These are phyloP conservation scores for Hawksworthiomyces lignivorus DNA, from an alignment of 2,329 filamentous ascomycete genomes.

Conservation along the genomic window DNA sequence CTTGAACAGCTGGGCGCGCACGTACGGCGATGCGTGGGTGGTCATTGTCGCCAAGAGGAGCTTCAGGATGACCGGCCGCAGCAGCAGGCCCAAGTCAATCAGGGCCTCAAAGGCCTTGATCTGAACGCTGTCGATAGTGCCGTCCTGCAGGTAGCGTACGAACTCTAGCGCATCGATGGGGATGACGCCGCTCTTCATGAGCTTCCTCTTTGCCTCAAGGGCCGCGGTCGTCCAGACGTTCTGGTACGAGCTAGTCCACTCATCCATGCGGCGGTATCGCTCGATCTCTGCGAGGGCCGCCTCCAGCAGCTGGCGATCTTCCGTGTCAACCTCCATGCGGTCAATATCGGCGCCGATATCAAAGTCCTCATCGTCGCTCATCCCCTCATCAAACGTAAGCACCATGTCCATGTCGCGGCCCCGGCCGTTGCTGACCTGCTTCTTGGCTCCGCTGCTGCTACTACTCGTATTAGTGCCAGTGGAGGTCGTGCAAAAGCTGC, in stretches of 20 bases:
- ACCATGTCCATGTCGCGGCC: constrained; percentile 11
- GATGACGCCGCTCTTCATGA: constrained; percentile 60
- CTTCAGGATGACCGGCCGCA: constrained; percentile 45
- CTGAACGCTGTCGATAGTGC: constrained; percentile 53
- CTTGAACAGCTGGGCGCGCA: constrained; percentile 53
- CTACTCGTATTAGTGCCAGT: constrained; percentile 14
- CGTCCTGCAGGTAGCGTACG: constrained; percentile 57
- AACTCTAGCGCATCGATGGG: constrained; percentile 47
- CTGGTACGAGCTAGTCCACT: constrained; percentile 61
- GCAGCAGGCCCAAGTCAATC: constrained; percentile 54
- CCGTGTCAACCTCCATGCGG: constrained; percentile 30
- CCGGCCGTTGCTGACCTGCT: constrained; percentile 5
- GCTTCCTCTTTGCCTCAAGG: constrained; percentile 50
- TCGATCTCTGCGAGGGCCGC: constrained; percentile 56
- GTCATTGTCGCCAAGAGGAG: constrained; percentile 52
- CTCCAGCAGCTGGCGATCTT: constrained; percentile 36
- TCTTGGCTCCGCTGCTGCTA: constrained; percentile 7
- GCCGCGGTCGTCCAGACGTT: constrained; percentile 59
- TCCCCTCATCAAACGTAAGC: constrained; percentile 17
- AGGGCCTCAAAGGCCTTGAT: constrained; percentile 59
- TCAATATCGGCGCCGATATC: constrained; percentile 31
- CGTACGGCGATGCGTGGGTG: constrained; percentile 56
- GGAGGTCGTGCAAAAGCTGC: constrained; percentile 46
- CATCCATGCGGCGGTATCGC: constrained; percentile 58
- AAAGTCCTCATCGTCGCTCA: constrained; percentile 22